Evolutionary conservation across 805 yeast species (phyloP), one percentile per base, ranked within the genome.

Genomic region (Barnettozyma populi): DNA sequence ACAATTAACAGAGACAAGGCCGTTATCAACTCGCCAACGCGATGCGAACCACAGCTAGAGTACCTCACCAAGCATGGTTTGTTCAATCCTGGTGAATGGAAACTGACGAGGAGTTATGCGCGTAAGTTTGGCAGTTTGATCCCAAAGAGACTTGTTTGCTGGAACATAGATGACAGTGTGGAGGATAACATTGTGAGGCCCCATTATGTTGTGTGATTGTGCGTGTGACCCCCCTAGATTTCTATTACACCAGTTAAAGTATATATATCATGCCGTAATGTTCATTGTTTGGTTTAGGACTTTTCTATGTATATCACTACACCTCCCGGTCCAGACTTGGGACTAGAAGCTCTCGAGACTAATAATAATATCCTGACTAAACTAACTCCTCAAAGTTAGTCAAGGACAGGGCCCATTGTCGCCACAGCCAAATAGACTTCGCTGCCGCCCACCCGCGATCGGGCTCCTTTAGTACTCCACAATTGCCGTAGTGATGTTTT

Each of bases 11-110:
- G 24, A 9, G 40, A 42, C 20, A 37, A 41, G 25, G 34, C 19
- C 2, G 21, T 39, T 11, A 10, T 11, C 20, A 29, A 23, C n/a
- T 21, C 41, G 7, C 46, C 46, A 20, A 21, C 38, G 40, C 23
- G 35, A 23, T 35, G 41, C 25, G 38, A 47, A 14, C 50, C 50
- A 23, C 41, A 23, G 16, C 23, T 47, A 20, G 50, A 47, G 20
- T 36, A 36, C 14, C 41, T 47, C 21, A 40, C 42, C 14, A 20
- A 40, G 19, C 21, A 29, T 29, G 53, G 53, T 1, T 21, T 50
- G 25, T 50, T 44, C 24, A 47, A 45, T 20, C 53, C 53, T 5
- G 38, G 37, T 9, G 43, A 44, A 14, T 50, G 53, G 53, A 47
- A 47, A 11, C 23, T 50, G 6, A 47, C 53, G 4, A 44, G 44